Evolutionary conservation across 192 early-diverging fungal genomes (phyloP), one percentile per base, ranked within the genome.

Genomic region (Funneliformis mosseae): DNA sequence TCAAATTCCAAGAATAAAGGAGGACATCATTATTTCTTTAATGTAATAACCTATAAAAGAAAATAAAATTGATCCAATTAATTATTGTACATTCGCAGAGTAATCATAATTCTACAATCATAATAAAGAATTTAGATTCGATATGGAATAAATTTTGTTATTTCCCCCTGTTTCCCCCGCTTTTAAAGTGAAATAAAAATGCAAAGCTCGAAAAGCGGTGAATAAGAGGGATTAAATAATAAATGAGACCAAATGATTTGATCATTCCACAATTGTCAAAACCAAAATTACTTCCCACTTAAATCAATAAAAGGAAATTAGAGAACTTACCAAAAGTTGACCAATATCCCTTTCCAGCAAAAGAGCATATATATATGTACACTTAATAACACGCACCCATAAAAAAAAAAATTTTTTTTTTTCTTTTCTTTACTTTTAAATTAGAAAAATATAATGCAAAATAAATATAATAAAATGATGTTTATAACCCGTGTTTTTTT

Each of bases 101-200:
- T 55, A 55, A 5, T 55, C 50, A 18, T 5, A 55, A 55, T 55
- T 55, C 50, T 14, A 55, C 50, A 55, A 55, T 18, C 11, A 48
- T 48, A 11, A 18, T 18, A 55, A 55, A 18, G 50, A 55, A 55
- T 18, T 55, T 55, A 18, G 16, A 55, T 55, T 55, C 43, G 50
- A 55, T 55, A 18, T 55, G 21, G 39, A 41, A 41, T 70, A 39
- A 42, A n/a, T 21, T 69, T 70, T 41, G 38, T n/a, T 70, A 41
- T 70, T 2, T 43, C 68, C 68, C 68, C 21, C 68, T 2, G 68
- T 70, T 70, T 70, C 68, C 68, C 68, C 68, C 68, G 68, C 39
- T 70, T 70, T 70, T 9, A 70, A 43, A 70, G 39, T 70, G 21
- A 42, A 41, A 33, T 33, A 2, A 33, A 69, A 43, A 41, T 8